Evolutionary conservation across 352 stramenopile genomes (phyloP), one percentile per base, ranked within the genome.

Genomic region (Globisporangium emineosum): DNA sequence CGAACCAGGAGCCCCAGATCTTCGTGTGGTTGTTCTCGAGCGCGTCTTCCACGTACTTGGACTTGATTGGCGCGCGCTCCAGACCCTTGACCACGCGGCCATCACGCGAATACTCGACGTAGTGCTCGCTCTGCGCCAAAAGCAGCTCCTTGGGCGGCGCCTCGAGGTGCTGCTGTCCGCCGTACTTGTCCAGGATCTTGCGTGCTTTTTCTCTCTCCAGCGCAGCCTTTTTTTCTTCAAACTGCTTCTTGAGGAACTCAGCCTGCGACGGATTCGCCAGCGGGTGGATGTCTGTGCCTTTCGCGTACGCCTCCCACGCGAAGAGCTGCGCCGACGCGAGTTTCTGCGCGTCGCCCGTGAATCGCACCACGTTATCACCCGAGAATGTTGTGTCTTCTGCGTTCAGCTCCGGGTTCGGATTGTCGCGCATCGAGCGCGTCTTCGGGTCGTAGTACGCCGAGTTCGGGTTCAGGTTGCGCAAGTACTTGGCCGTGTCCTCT

Each of bases 381-480:
- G 89, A 79, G 75, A 98, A 99, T 35, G 96, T 90, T 15, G 90
- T 77, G 63, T 98, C 93, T 61, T 98, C 91, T 0, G 87, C 75
- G 45, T 95, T 86, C n/a, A 97, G 72, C 68, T 99, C 90, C 6
- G 96, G 97, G 57, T 98, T 97, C 21, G 96, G 97, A 81, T 99
- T 99, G 64, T 98, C 97, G 29, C 98, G 84, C 97, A 99, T 99
- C 3, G 93, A 98, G 32, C 98, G 84, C 43, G 93, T 98, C 78
- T 99, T 99, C 0, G 98, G 97, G 88, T 99, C 97, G 78, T 99
- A 99, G 76, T 98, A 99, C 5, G 97, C 97, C 53, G 92, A 98
- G 71, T 99, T 98, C 9, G 95, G 87, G 78, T 99, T 97, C 23
- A 99, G 79, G 66, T 99, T 99, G 29, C 95, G 84, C 57, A 99